These are phyloP conservation scores for Geotrichum candidum DNA, from an alignment of 1,139 yeast species.

Conservation along the genomic window DNA sequence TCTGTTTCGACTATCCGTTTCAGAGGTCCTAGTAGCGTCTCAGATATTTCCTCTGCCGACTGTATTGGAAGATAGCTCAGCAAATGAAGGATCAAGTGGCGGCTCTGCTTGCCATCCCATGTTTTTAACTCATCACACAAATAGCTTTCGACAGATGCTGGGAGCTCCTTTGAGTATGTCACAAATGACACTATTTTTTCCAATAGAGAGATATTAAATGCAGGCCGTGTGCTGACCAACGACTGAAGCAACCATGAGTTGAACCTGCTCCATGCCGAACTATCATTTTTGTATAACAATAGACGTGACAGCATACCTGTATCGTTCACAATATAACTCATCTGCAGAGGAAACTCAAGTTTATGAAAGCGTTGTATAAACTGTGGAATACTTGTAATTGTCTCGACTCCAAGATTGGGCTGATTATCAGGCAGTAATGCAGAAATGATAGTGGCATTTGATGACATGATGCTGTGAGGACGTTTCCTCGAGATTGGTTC, in stretches of 20 bases:
- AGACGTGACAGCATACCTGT: constrained; percentile 24
- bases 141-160: constrained; percentile 25
- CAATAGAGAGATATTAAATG: constrained; percentile 15
- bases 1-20: neutral
- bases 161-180: constrained; percentile 22
- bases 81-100: constrained; percentile 19
- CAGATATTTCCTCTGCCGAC: constrained; percentile 11
- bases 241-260: constrained; percentile 27
- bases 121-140: constrained; percentile 17
- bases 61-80: constrained; percentile 21
- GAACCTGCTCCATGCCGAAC: constrained; percentile 25
- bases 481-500: neutral
- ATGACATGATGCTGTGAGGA: constrained; percentile 15
- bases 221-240: neutral
- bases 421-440: constrained; percentile 18
- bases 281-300: constrained; percentile 23
- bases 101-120: constrained; percentile 19
- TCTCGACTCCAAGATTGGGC: constrained; percentile 19
- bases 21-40: constrained; percentile 21
- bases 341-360: constrained; percentile 26
- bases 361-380: constrained; percentile 24
- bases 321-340: constrained; percentile 25
- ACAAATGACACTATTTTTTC: constrained; percentile 20
- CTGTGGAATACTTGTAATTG: constrained; percentile 21
- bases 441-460: constrained; percentile 23